Evolutionary conservation across 192 early-diverging fungal species (phyloP), one percentile per base, ranked within the genome.

Genomic region (Entomortierella parvispora): DNA sequence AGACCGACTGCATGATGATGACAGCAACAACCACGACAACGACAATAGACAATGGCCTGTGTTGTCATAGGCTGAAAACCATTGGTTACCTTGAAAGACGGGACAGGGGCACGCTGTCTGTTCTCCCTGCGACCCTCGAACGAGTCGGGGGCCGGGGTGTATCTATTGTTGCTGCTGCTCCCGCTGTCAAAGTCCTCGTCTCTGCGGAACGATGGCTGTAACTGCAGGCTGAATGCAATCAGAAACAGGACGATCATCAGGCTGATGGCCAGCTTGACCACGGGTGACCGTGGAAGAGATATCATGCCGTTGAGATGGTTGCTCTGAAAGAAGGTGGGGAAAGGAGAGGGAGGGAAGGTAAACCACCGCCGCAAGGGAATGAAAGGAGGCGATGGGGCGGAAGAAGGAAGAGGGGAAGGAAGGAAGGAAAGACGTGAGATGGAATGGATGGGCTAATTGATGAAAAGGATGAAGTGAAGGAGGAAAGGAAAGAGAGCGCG

Each of bases 211-310:
- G 51, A 33, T 8, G 26, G 22, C 22, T 25, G 48, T 11, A 42
- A 37, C 23, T 31, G 58, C 14, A 68, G 45, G 32, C 20, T 55
- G 31, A 68, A 40, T 6, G 52, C 45, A 18, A 67, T 28, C n/a
- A 76, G 33, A 23, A 28, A 31, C 33, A 67, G 34, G 18, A 20
- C 44, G 10, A 43, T 58, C 15, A 76, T 26, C 0, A 66, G 34
- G 25, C 43, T 47, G 20, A 76, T 43, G 37, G 60, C 47, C 33
- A 67, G n/a, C 47, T 47, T 76, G n/a, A 76, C 3, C 34, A 76
- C 28, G 11, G 71, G 71, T 10, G 71, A 68, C 58, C 71, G 58
- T 42, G 71, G 71, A 48, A 76, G 12, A 9, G 65, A 62, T 44
- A 76, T 31, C 65, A 68, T 76, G 63, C 20, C 44, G 20, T 5